A percentile compares a stretch with the other conserved stretches of the same genome.
Evolutionary conservation across 352 stramenopile species (phyloP).

Genomic region (Phytophthora foliorum): DNA sequence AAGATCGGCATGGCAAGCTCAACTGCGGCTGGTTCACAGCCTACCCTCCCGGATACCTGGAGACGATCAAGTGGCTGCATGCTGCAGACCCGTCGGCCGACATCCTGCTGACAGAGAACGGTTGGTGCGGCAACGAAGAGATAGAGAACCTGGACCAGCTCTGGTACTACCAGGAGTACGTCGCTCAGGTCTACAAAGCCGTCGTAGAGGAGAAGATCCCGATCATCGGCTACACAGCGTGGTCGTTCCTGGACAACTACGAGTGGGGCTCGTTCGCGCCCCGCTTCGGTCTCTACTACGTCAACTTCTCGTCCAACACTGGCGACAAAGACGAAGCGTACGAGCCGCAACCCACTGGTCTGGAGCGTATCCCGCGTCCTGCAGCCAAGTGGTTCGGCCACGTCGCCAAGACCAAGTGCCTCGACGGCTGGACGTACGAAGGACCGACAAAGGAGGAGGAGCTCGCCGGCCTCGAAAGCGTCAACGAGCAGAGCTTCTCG

Average conservation of each 20-base stretch:
- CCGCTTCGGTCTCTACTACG: constrained; percentile 74
- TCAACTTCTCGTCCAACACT: constrained; percentile 57
- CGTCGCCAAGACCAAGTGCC: constrained; percentile 64
- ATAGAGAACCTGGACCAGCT: constrained; percentile 72
- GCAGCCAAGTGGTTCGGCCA: constrained; percentile 63
- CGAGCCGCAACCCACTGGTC: constrained; percentile 24
- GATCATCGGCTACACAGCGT: constrained; percentile 94
- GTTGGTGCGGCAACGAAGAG: constrained; percentile 69
- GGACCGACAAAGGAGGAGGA: constrained; percentile 10
- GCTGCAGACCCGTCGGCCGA: constrained; percentile 44
- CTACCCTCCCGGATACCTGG: constrained; percentile 65
- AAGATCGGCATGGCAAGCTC: constrained; percentile 45
- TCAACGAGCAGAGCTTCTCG: constrained; percentile 30
- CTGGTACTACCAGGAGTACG: constrained; percentile 68
- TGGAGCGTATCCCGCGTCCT: constrained; percentile 54
- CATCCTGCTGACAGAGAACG: constrained; percentile 76
- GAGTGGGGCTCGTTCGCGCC: constrained; percentile 91
- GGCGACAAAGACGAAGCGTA: constrained; percentile 47
- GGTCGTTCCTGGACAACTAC: constrained; percentile 96
- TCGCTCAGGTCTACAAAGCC: constrained; percentile 64
- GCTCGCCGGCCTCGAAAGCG: constrained; percentile 17
- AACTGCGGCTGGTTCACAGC: constrained; percentile 62
- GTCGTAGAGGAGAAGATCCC: constrained; percentile 59
- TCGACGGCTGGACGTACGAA: constrained; percentile 39
- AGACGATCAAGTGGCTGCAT: constrained; percentile 72